These are phyloP conservation scores for Monosporascus sp. DNA, from an alignment of 2,329 filamentous ascomycete genomes.

Conservation along the genomic window DNA sequence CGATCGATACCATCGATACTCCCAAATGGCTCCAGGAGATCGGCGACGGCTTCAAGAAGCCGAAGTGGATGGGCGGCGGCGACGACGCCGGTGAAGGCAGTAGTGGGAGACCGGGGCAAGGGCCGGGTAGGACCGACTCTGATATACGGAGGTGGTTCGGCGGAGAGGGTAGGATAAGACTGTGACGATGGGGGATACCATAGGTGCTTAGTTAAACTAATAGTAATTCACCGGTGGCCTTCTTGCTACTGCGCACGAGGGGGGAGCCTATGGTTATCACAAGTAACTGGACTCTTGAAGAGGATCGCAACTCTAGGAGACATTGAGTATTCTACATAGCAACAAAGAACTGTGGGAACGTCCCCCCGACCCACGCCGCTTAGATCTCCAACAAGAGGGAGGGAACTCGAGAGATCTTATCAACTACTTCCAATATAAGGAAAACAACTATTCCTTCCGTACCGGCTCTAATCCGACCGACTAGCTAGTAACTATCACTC, in stretches of 20 bases:
- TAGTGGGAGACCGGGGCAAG: constrained; percentile 19
- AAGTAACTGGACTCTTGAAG: too few species aligned
- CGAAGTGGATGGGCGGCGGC: constrained; percentile 72
- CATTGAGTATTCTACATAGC: too few species aligned
- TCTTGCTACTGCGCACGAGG: too few species aligned
- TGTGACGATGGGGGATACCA: constrained; percentile 10
- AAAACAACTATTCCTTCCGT: background rate
- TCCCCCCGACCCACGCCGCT: too few species aligned
- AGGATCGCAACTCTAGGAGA: too few species aligned
- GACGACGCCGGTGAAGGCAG: constrained; percentile 32
- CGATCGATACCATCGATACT: constrained; percentile 74
- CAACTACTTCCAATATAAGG: too few species aligned
- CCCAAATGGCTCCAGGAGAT: constrained; percentile 79
- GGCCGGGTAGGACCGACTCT: constrained; percentile 22
- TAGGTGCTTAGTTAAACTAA: too few species aligned
- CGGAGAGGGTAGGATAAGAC: constrained; percentile 34
- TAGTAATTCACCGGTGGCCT: too few species aligned
- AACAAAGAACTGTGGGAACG: too few species aligned
- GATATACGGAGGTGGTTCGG: constrained; percentile 56
- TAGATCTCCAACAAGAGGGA: too few species aligned
- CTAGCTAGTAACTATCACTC: constrained; percentile 14
- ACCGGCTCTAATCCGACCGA: background rate
- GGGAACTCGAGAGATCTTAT: too few species aligned
- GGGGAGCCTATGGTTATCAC: too few species aligned
- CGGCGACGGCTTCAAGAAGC: constrained; percentile 64